Conservation (phyloP, 176 grass and related monocot genomes). For the Thinopyrum elongatum region DNA sequence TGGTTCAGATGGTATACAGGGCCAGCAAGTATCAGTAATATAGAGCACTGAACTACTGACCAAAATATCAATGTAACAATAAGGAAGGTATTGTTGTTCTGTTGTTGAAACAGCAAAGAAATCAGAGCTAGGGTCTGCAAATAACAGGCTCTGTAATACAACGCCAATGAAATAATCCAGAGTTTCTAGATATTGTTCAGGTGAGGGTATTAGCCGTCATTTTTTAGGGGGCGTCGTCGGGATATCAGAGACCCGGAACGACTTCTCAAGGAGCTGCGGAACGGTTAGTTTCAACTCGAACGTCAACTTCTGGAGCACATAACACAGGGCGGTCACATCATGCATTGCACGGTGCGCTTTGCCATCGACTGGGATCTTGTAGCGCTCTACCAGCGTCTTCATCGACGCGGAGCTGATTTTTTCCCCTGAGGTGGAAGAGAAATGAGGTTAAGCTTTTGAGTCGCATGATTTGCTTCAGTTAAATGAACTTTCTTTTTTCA, state of each 20-base stretch:
- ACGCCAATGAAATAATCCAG: slow-evolving; percentile 25
- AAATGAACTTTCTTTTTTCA: neutral
- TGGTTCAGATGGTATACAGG: slow-evolving; percentile 25
- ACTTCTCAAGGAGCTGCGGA: slow-evolving; percentile 53
- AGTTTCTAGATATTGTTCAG: neutral
- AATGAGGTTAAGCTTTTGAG: slow-evolving; percentile 17
- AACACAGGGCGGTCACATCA: slow-evolving; percentile 64
- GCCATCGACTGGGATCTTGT: slow-evolving; percentile 47
- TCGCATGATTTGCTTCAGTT: neutral
- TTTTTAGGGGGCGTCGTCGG: slow-evolving; percentile 10
- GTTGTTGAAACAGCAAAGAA: slow-evolving; percentile 29
- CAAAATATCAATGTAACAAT: slow-evolving; percentile 22
- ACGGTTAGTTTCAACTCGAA: slow-evolving; percentile 75
- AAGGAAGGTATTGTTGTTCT: slow-evolving; percentile 27
- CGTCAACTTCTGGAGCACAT: slow-evolving; percentile 70
- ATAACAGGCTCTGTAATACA: slow-evolving; percentile 31
- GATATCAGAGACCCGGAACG: slow-evolving; percentile 49
- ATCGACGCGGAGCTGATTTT: slow-evolving; percentile 53
- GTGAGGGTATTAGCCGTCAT: slow-evolving; percentile 2
- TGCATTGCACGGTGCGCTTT: slow-evolving; percentile 65
- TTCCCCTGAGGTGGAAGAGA: slow-evolving; percentile 42
- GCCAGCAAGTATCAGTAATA: slow-evolving; percentile 23
- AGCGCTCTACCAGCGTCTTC: slow-evolving; percentile 45
- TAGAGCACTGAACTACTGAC: slow-evolving; percentile 10
- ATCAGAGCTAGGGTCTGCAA: slow-evolving; percentile 28